phyloP scores from a whole-genome alignment of 1,139 yeast genomes.

The Hyphopichia burtonii region DNA sequence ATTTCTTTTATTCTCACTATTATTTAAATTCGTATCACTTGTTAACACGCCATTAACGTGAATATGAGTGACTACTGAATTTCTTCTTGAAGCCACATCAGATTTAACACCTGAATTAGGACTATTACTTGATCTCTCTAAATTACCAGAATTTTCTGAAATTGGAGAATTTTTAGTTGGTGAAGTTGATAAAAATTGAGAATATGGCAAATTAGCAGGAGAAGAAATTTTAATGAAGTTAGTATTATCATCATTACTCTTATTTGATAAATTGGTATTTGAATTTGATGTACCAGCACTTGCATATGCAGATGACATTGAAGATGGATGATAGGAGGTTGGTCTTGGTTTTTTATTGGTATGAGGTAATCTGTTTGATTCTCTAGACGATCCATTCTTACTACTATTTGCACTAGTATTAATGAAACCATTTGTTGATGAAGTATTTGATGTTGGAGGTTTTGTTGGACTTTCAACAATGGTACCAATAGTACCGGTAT shows the following conservation, averaged over 20 bases:
- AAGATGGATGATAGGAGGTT: constrained; percentile 72
- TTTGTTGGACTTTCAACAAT: constrained; percentile 44
- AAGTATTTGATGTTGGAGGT: constrained; percentile 3
- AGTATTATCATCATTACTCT: constrained; percentile 11
- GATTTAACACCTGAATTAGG: constrained; percentile 15
- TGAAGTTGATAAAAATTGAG: constrained; percentile 38
- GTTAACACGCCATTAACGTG: constrained; percentile 50
- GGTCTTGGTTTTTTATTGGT: constrained; percentile 67
- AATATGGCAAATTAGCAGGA: constrained; percentile 29
- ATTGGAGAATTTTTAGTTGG: constrained; percentile 30
- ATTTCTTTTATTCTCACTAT: constrained; percentile 35
- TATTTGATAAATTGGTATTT: constrained; percentile 14
- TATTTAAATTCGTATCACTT: constrained; percentile 24
- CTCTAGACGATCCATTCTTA: constrained; percentile 12
- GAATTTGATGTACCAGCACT: constrained; percentile 16
- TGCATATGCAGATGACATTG: constrained; percentile 39
- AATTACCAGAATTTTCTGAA: constrained; percentile 12
- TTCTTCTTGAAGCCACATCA: constrained; percentile 28
- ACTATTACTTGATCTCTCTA: not conserved
- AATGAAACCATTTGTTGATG: constrained; percentile 4
- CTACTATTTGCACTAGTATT: not conserved
- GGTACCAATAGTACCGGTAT: constrained; percentile 43
- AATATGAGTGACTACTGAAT: constrained; percentile 45
- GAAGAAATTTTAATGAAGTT: constrained; percentile 32
- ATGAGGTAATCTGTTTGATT: constrained; percentile 36